Conservation (phyloP, 164 flowering plant species). For the Berberis thunbergii region DNA sequence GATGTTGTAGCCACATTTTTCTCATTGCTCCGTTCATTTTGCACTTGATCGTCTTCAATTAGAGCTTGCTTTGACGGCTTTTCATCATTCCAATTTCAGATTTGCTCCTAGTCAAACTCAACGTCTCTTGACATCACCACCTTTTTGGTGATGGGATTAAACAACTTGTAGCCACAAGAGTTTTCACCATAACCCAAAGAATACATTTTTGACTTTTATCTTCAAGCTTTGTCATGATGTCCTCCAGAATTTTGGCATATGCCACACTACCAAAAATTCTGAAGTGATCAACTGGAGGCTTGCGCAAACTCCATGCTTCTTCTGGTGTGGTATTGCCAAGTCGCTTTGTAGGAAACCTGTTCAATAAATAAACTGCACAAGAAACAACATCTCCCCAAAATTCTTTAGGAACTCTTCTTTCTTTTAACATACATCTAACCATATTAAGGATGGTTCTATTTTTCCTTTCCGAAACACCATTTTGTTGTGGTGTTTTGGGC, state of each 20-base stretch:
- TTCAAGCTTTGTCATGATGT: background rate
- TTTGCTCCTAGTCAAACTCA: background rate
- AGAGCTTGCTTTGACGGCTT: background rate
- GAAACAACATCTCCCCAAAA: too few relatives aligned
- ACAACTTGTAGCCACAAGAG: background rate
- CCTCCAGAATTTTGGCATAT: background rate
- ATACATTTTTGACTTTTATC: background rate
- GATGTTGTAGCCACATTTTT: too few relatives aligned
- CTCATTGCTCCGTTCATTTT: too few relatives aligned
- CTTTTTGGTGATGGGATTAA: background rate
- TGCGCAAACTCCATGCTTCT: conserved; percentile 6
- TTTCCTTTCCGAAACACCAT: too few relatives aligned
- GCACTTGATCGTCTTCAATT: background rate
- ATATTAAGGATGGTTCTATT: too few relatives aligned
- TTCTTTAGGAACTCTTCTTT: too few relatives aligned
- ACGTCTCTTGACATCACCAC: background rate
- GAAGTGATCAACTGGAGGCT: conserved; percentile 1
- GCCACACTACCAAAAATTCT: conserved; percentile 1
- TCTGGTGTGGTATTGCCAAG: background rate
- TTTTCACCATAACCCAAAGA: background rate
- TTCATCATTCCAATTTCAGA: background rate
- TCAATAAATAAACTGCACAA: too few relatives aligned
- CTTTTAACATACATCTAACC: too few relatives aligned
- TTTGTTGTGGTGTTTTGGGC: too few relatives aligned
- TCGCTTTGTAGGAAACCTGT: background rate